Evolutionary conservation across 78 protist species (phyloP).

Genomic region (Dictyostelium firmibasis): DNA sequence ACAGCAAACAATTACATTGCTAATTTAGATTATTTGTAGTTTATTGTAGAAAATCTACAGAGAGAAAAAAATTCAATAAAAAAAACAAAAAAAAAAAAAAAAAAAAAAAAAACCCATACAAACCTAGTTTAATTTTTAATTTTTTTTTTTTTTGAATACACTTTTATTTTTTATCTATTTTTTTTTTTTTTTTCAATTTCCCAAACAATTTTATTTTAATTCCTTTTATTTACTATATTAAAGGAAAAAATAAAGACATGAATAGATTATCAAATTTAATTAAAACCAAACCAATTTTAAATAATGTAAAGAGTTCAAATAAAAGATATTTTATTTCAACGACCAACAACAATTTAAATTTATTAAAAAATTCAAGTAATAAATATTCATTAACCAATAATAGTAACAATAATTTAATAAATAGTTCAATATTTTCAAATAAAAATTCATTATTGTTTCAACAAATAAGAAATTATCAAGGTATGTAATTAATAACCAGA

Average conservation of each 20-base stretch:
- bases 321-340: not conserved
- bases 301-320: not conserved
- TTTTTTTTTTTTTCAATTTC: not conserved
- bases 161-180: not conserved
- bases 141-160: not conserved
- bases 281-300: not conserved
- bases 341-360: not conserved
- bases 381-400: not conserved
- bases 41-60: not conserved
- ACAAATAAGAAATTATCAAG: constrained; percentile 14
- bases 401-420: not conserved
- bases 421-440: not conserved
- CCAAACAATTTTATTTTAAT: not conserved
- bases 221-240: not conserved
- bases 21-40: not conserved
- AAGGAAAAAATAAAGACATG: not conserved
- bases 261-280: not conserved
- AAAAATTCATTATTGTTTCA: not conserved
- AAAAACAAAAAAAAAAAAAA: not conserved
- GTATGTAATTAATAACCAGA: no score
- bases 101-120: not conserved
- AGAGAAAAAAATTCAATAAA: not conserved
- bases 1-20: not conserved
- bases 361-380: not conserved
- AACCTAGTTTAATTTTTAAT: no score